phyloP scores from a whole-genome alignment of 2,329 filamentous ascomycete species.

The Pseudogymnoascus sp. region DNA sequence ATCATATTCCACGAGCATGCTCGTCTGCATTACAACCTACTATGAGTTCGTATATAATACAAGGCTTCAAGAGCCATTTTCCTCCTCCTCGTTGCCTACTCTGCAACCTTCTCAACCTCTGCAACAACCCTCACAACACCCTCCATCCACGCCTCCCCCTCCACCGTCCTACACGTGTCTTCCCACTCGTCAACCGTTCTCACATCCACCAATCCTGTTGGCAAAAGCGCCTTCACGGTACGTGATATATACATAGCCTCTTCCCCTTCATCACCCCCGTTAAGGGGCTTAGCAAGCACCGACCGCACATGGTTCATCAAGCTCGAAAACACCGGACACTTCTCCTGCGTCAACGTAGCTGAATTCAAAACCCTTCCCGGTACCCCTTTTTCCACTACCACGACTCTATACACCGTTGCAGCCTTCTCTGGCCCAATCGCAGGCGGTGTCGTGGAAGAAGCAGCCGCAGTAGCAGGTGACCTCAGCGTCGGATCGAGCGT shows the following conservation, averaged over 20 bases:
- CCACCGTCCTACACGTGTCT: slow-evolving; percentile 16
- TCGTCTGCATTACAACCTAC: neutral
- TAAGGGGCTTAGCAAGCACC: slow-evolving; percentile 10
- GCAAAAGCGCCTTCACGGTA: slow-evolving; percentile 19
- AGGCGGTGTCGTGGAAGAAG: neutral
- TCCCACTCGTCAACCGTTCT: slow-evolving; percentile 21
- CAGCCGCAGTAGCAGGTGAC: neutral
- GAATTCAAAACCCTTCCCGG: slow-evolving; percentile 17
- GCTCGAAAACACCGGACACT: slow-evolving; percentile 21
- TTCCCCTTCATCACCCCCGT: slow-evolving; percentile 12
- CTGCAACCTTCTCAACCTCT: slow-evolving; percentile 12
- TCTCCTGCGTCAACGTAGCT: slow-evolving; percentile 15
- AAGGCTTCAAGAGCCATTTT: neutral
- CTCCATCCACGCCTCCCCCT: slow-evolving; percentile 26
- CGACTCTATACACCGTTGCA: slow-evolving; percentile 19
- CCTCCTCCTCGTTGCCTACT: neutral
- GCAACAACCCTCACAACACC: slow-evolving; percentile 23
- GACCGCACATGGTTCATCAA: slow-evolving; percentile 21
- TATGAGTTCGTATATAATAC: neutral
- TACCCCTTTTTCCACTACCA: slow-evolving; percentile 19
- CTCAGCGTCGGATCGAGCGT: slow-evolving; percentile 1
- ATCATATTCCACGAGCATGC: neutral
- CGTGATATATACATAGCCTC: slow-evolving; percentile 9
- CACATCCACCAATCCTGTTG: slow-evolving; percentile 20
- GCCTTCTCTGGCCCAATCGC: neutral